Evolutionary conservation across 495 filamentous ascomycete genomes (phyloP).

Genomic region (Mytilinidion resinicola): DNA sequence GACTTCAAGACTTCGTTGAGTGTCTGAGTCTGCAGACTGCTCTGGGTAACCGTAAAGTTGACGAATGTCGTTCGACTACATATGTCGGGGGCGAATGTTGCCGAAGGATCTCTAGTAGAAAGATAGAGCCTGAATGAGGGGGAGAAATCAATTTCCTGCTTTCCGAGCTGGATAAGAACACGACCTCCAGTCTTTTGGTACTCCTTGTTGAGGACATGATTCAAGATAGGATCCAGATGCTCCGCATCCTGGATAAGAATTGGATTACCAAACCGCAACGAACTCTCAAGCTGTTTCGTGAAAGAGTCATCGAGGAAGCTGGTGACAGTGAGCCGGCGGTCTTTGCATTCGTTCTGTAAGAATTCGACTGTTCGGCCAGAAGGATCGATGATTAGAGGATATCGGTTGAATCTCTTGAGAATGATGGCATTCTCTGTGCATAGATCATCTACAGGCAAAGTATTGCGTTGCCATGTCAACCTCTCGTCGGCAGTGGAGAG

Average conservation of each 20-base stretch:
- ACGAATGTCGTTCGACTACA: constrained; percentile 98
- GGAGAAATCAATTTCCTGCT: constrained; percentile 99
- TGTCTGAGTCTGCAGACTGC: constrained; percentile 95
- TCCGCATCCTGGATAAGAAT: constrained; percentile 99
- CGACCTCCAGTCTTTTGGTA: constrained; percentile 99
- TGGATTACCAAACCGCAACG: constrained; percentile 93
- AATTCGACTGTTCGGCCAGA: constrained; percentile 93
- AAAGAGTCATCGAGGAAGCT: constrained; percentile 98
- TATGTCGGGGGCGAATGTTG: constrained; percentile 93
- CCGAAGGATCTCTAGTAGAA: constrained; percentile 92
- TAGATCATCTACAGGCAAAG: constrained; percentile 95
- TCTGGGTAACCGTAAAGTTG: constrained; percentile 98
- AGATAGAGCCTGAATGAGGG: constrained; percentile 93
- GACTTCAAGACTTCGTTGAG: constrained; percentile 95
- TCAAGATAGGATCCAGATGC: constrained; percentile 92
- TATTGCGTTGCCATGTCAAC: constrained; percentile 86
- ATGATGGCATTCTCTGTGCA: constrained; percentile 99
- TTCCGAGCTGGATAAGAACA: constrained; percentile 95
- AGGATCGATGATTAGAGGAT: constrained; percentile 96
- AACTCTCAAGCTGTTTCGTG: constrained; percentile 93
- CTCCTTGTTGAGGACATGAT: constrained; percentile 98
- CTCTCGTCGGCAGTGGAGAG: constrained; percentile 94
- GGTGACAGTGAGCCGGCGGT: constrained; percentile 88
- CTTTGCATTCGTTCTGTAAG: constrained; percentile 85
- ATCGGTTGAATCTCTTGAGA: constrained; percentile 93